Evolutionary conservation across 495 filamentous ascomycete species (phyloP), one percentile per base, ranked within the genome.

Genomic region (Neurospora sp.): DNA sequence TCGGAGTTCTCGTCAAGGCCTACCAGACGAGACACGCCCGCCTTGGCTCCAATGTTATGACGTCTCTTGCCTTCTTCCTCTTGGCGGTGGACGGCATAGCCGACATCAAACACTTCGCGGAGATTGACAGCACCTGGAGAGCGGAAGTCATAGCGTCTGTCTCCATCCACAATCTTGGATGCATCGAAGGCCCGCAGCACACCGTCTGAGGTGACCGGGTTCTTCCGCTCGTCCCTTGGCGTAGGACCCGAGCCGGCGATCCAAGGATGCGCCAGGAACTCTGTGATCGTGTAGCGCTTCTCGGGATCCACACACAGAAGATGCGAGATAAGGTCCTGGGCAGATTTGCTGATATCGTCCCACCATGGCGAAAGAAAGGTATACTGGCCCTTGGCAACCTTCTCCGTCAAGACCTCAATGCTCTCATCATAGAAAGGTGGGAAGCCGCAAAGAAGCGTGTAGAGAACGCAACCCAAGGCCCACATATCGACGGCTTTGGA

Each of bases 401-500:
- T 99, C 77, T 99, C 96, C 3, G 96, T 99, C 73, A 99, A 89
- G 3, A 97, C 90, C 75, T 97, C 94, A 76, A 99, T 98, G 76
- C 93, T 96, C 81, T 99, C 96, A 77, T 99, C 96, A 83, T 99
- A 99, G 82, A 99, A 99, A 5, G 96, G 96, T 18, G 96, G 96
- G 83, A 99, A 99, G 39, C 96, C 96, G 77, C 96, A 99, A 35
- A 99, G 89, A 5, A 99, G 85, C 0, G 96, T 99, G 82, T 99
- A 99, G 20, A 99, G 88, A 8, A 99, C 96, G 82, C 96, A 99
- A 12, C 96, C 96, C 44, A 99, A 82, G 14, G 96, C 96, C 96
- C 96, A 99, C 96, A 99, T 99, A 75, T 99, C 96, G 47, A 99
- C 96, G 76, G 93, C 94, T 85, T 98, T 99, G 8, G 96, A 98